A percentile compares a stretch with the other conserved stretches of the same genome.
phyloP scores from a whole-genome alignment of 495 filamentous ascomycete species.

The Aspergillus sparsus region DNA sequence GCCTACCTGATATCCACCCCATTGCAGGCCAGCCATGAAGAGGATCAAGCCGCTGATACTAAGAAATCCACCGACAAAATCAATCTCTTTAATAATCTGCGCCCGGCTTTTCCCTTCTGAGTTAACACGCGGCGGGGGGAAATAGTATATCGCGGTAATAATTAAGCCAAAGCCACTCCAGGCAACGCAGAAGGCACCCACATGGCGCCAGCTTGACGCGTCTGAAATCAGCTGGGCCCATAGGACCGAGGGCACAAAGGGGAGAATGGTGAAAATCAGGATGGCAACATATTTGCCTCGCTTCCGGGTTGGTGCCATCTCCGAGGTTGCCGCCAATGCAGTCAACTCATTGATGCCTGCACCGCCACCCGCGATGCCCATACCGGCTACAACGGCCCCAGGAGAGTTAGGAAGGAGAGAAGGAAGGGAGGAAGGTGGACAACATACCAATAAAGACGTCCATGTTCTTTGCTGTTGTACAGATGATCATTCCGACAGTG shows the following conservation, averaged over 20 bases:
- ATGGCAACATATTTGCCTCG: slow-evolving; percentile 68
- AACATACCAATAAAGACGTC: slow-evolving; percentile 65
- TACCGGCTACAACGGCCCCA: slow-evolving; percentile 55
- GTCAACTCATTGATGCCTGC: slow-evolving; percentile 67
- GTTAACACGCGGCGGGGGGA: slow-evolving; percentile 62
- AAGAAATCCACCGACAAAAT: slow-evolving; percentile 67
- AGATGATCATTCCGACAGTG: slow-evolving; percentile 66
- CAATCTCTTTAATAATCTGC: slow-evolving; percentile 58
- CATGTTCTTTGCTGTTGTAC: slow-evolving; percentile 64
- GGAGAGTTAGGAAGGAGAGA: slow-evolving; percentile 25
- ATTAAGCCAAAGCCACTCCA: slow-evolving; percentile 65
- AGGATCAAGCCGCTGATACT: slow-evolving; percentile 64
- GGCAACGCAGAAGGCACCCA: slow-evolving; percentile 58
- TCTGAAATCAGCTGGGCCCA: slow-evolving; percentile 69
- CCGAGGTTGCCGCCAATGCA: slow-evolving; percentile 64
- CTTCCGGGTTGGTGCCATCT: slow-evolving; percentile 67
- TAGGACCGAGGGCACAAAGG: slow-evolving; percentile 67
- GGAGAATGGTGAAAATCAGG: slow-evolving; percentile 67
- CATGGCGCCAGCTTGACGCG: slow-evolving; percentile 62
- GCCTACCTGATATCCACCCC: slow-evolving; percentile 64
- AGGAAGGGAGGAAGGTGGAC: slow-evolving; percentile 14
- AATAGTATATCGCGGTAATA: slow-evolving; percentile 64
- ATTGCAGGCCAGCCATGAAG: slow-evolving; percentile 67
- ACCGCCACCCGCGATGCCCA: slow-evolving; percentile 62
- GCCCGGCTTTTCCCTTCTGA: slow-evolving; percentile 47